Evolutionary conservation across 352 stramenopile genomes (phyloP), one percentile per base, ranked within the genome.

Genomic region (Phytopythium delawarense): DNA sequence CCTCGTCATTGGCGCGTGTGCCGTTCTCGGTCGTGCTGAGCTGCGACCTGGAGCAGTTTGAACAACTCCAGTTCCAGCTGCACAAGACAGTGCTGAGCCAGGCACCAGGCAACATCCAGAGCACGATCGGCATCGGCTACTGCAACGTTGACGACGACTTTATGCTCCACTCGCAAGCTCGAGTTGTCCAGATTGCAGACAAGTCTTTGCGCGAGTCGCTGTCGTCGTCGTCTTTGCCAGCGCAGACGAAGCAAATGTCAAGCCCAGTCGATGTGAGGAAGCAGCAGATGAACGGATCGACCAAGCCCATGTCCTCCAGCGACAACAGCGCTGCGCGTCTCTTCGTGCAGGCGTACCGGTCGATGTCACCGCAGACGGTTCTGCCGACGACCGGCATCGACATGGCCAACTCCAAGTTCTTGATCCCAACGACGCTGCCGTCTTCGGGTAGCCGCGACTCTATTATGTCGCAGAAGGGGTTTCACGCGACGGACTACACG

Each of bases 331-430:
- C 64, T 21, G 67, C 86, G 4, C 74, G 82, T 32, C 51, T 91
- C 13, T 65, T 85, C 16, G 76, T 89, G 16, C 78, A 84, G 48
- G 71, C 75, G 4, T 88, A 88, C 59, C 74, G 58, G 16, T 83
- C 79, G 1, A 35, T 88, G 16, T 20, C 69, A 1, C 76, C 73
- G 1, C 79, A 91, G 65, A 60, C 62, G 16, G 64, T 91, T 1
- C 72, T 91, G 13, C 73, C 72, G 1, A 89, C 81, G 1, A 84
- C 77, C 2, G 78, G 81, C 1, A 69, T 90, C 12, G 81, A 91
- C 57, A 91, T 91, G 75, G 84, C 84, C 18, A 81, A 83, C 57
- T 55, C 81, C 54, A 93, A 93, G 61, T 93, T 85, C 62, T 64
- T 93, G 21, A 76, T 93, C 23, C 81, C 84, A 3, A 91, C 84